Percentiles rank a stretch among this genome's conserved stretches.
Evolutionary conservation across 2,329 filamentous ascomycete genomes (phyloP).

Genomic region (Fusarium palustre): DNA sequence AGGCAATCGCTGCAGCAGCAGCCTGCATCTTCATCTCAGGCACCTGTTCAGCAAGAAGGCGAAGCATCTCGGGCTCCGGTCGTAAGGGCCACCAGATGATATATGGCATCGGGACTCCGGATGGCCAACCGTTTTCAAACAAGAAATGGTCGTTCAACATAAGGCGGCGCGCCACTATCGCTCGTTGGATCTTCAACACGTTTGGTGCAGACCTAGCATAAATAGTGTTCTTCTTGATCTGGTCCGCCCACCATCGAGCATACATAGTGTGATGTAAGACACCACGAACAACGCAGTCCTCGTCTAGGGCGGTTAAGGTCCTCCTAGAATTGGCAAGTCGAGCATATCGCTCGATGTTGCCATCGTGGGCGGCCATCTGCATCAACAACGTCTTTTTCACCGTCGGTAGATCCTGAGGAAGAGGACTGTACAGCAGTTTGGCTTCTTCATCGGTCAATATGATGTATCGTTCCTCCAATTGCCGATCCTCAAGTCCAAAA

Average conservation of each 20-base stretch:
- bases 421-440: not conserved
- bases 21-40: slow-evolving; percentile 4
- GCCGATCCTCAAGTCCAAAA: not conserved
- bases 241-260: slow-evolving; percentile 16
- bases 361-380: slow-evolving; percentile 21
- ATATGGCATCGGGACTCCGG: not conserved
- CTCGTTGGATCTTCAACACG: not conserved
- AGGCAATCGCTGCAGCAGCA: slow-evolving; percentile 13
- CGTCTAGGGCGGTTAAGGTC: not conserved
- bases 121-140: not conserved
- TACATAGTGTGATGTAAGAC: slow-evolving; percentile 10
- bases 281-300: slow-evolving; percentile 1
- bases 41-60: not conserved
- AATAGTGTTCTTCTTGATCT: slow-evolving; percentile 5
- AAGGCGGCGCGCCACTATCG: slow-evolving; percentile 7
- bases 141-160: slow-evolving; percentile 13
- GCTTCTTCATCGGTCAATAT: not conserved
- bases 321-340: not conserved
- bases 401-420: slow-evolving; percentile 8
- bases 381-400: slow-evolving; percentile 8
- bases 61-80: not conserved
- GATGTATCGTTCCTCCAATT: not conserved
- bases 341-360: slow-evolving; percentile 12
- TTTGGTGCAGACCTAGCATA: not conserved
- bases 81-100: slow-evolving; percentile 22